These are phyloP conservation scores for Fusarium pseudonygamai DNA, from an alignment of 2,329 filamentous ascomycete genomes.

Conservation along the genomic window DNA sequence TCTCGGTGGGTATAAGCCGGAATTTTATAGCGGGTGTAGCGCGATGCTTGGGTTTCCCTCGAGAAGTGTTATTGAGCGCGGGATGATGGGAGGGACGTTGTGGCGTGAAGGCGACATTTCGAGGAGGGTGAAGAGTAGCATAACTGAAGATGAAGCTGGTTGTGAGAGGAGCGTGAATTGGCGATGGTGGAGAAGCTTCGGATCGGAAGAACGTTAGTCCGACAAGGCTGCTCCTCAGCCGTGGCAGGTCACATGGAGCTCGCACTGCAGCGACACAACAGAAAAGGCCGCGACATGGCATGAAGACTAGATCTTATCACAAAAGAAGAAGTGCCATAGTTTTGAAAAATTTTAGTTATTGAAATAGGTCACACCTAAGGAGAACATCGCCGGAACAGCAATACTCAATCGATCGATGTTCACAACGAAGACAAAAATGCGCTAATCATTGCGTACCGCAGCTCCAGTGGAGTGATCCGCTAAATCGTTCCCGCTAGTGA, in stretches of 20 bases:
- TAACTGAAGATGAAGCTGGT: neutral
- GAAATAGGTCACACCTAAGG: rapidly evolving
- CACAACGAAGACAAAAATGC: neutral
- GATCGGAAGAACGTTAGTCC: neutral
- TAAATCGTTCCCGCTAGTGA: neutral
- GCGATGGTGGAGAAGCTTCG: neutral
- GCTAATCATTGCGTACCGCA: neutral
- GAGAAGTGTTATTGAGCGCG: neutral
- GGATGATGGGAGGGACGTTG: neutral
- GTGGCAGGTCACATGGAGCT: neutral
- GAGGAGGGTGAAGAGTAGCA: neutral
- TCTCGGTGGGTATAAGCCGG: slow-evolving; percentile 18
- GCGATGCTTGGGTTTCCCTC: neutral
- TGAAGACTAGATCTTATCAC: rapidly evolving
- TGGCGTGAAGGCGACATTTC: neutral
- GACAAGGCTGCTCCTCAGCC: neutral
- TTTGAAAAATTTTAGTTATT: rapidly evolving
- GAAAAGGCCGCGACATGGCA: rapidly evolving
- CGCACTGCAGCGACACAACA: neutral
- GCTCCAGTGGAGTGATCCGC: neutral
- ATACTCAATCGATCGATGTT: neutral
- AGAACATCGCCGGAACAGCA: neutral
- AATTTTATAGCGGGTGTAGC: slow-evolving; percentile 20
- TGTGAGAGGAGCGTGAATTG: neutral
- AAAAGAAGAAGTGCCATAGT: rapidly evolving